Evolutionary conservation across 345 rosid species (phyloP).

Genomic region (Firmiana major): DNA sequence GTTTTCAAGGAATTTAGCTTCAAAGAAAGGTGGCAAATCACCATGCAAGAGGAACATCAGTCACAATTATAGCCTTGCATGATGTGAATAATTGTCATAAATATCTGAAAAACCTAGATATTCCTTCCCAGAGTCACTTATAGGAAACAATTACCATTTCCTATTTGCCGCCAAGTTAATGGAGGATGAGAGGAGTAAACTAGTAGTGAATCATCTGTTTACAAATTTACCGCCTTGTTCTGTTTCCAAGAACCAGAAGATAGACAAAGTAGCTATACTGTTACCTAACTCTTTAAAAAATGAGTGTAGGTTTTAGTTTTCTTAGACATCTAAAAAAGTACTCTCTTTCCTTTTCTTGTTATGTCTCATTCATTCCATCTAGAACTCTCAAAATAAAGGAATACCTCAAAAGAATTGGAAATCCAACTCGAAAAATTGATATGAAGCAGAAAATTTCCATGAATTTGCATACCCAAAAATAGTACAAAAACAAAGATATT

Average conservation of each 20-base stretch:
- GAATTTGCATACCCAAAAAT: slow-evolving; percentile 23
- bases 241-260: slow-evolving; percentile 8
- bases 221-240: neutral
- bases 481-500: slow-evolving; percentile 13
- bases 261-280: neutral
- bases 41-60: neutral
- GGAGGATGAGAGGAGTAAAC: neutral
- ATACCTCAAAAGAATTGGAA: neutral
- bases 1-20: neutral
- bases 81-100: slow-evolving; percentile 1
- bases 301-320: neutral
- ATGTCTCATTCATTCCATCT: slow-evolving; percentile 8
- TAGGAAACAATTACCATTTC: neutral
- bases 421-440: slow-evolving; percentile 5
- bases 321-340: neutral
- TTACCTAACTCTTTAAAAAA: neutral
- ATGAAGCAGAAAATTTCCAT: slow-evolving; percentile 12
- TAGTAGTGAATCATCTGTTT: neutral
- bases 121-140: neutral
- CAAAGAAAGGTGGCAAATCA: neutral
- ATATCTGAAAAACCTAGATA: neutral
- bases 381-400: neutral
- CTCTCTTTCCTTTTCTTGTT: neutral
- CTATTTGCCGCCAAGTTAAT: neutral
- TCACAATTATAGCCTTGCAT: neutral